These are phyloP conservation scores for Jaltomata sinuosa DNA, from an alignment of 257 asterid genomes.

Conservation along the genomic window DNA sequence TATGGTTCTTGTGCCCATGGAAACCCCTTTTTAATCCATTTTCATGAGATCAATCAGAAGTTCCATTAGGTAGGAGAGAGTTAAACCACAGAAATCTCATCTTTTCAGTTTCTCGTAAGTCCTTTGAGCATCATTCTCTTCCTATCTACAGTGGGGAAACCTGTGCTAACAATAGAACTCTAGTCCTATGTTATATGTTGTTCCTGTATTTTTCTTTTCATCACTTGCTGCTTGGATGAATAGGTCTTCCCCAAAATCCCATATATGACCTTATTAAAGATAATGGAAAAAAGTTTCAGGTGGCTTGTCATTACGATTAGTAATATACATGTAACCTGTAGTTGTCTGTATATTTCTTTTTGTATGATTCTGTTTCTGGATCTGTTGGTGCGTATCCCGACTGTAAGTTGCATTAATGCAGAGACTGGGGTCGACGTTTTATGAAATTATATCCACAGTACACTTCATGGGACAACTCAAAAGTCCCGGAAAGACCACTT, in stretches of 20 bases:
- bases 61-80: not conserved
- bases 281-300: not conserved
- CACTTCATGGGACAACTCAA: conserved; percentile 84
- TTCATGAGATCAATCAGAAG: not conserved
- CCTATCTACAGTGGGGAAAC: not conserved
- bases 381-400: not conserved
- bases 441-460: conserved; percentile 78
- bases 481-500: conserved; percentile 81
- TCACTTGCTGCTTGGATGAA: not conserved
- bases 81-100: not conserved
- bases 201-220: not conserved
- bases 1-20: not conserved
- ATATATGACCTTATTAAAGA: not conserved
- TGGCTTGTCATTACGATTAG: not conserved
- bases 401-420: conserved; percentile 30
- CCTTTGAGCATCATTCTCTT: not conserved
- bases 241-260: not conserved
- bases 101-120: not conserved
- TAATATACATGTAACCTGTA: not conserved
- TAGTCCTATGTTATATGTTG: not conserved
- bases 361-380: not conserved
- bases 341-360: not conserved
- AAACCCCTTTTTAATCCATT: not conserved
- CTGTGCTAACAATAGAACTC: not conserved
- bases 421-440: conserved; percentile 99